phyloP scores from a whole-genome alignment of 495 filamentous ascomycete genomes.

The Zalerion maritima region DNA sequence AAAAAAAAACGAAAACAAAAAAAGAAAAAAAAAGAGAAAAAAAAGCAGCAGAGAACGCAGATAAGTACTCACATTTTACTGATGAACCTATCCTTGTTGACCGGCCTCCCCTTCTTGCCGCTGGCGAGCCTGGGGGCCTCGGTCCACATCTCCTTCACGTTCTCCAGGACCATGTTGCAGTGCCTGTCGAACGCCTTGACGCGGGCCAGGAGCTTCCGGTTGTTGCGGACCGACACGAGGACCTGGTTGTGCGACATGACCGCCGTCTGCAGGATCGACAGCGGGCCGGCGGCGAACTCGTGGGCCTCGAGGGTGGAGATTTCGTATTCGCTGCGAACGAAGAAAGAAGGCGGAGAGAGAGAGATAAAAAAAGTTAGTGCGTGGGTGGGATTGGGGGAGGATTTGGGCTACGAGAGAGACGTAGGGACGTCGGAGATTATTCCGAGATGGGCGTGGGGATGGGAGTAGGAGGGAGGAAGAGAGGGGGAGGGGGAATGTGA shows the following conservation, averaged over 20 bases:
- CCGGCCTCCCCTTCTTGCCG: conserved; percentile 74
- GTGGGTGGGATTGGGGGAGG: conserved; percentile 6
- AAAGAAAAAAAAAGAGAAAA: background rate
- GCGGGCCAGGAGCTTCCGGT: conserved; percentile 66
- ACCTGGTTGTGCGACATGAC: conserved; percentile 79
- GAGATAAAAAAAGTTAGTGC: conserved; percentile 6
- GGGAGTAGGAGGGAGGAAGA: no score
- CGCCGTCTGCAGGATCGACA: conserved; percentile 87
- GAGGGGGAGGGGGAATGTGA: no score
- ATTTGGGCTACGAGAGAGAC: conserved; percentile 5
- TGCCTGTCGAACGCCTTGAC: conserved; percentile 88
- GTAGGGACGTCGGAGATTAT: no score
- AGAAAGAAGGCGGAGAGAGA: conserved; percentile 1
- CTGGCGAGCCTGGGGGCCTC: conserved; percentile 65
- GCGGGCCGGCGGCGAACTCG: conserved; percentile 72
- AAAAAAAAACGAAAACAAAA: no score
- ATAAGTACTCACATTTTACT: conserved; percentile 73
- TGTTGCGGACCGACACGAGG: conserved; percentile 78
- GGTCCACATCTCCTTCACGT: conserved; percentile 99
- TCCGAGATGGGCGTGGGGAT: conserved; percentile 1
- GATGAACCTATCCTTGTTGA: conserved; percentile 97
- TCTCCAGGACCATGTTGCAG: conserved; percentile 96
- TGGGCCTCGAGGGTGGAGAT: conserved; percentile 77
- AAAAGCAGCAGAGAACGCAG: background rate
- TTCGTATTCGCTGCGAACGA: conserved; percentile 62